These are phyloP conservation scores for Verticillium isaacii DNA, from an alignment of 2,329 filamentous ascomycete species.

Conservation along the genomic window DNA sequence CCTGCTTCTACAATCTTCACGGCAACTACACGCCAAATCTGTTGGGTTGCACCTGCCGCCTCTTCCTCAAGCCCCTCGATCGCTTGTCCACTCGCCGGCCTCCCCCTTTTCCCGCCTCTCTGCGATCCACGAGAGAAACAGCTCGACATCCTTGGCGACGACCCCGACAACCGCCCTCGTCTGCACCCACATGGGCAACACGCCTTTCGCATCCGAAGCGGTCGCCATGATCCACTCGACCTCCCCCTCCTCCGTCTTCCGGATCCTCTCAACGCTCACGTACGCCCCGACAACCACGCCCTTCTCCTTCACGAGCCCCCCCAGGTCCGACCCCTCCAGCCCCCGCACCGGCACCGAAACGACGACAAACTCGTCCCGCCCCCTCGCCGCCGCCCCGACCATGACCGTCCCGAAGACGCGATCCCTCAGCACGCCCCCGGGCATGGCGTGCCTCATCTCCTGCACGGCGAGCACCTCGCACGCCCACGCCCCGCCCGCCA, in stretches of 20 bases:
- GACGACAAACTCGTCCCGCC: constrained; percentile 44
- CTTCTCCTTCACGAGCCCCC: constrained; percentile 32
- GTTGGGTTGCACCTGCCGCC: background rate
- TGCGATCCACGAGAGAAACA: constrained; percentile 61
- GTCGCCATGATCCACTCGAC: constrained; percentile 79
- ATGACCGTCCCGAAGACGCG: constrained; percentile 65
- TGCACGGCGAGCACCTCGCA: constrained; percentile 46
- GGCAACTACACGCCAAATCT: background rate
- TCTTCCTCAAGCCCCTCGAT: background rate
- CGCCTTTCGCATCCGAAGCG: constrained; percentile 63
- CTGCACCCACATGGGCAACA: constrained; percentile 63
- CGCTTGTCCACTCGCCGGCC: background rate
- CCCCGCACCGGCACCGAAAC: constrained; percentile 51
- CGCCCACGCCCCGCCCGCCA: constrained; percentile 37
- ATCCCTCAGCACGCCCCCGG: constrained; percentile 43
- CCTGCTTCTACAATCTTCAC: background rate
- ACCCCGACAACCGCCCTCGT: constrained; percentile 56
- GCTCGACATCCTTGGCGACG: constrained; percentile 66
- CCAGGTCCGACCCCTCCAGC: constrained; percentile 26
- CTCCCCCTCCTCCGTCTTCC: constrained; percentile 33
- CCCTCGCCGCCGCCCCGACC: constrained; percentile 43
- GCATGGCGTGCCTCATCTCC: constrained; percentile 64
- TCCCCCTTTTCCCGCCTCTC: constrained; percentile 30
- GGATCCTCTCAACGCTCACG: constrained; percentile 59
- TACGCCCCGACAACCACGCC: constrained; percentile 55